phyloP scores from a whole-genome alignment of 169 alveolate species.

The Eimeria maxima region DNA sequence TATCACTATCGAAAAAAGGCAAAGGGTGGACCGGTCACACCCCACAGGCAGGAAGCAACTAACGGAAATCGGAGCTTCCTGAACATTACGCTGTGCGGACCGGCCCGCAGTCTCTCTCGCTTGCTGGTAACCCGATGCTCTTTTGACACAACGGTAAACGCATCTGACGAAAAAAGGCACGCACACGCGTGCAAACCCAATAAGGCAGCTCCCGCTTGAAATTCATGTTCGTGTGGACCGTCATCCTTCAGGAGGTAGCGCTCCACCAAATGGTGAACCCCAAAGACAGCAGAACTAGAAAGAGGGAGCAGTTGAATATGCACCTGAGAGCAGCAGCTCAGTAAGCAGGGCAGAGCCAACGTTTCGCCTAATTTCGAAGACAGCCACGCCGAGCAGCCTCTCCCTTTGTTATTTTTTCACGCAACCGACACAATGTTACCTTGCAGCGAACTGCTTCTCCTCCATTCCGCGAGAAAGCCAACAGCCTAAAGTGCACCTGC shows the following conservation, averaged over 20 bases:
- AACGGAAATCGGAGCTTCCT: neutral
- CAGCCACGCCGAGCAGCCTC: too few species aligned
- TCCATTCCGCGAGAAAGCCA: neutral
- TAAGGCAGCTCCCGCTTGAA: neutral
- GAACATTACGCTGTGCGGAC: neutral
- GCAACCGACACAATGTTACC: neutral
- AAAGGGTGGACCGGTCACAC: neutral
- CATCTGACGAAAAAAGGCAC: neutral
- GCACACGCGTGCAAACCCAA: neutral
- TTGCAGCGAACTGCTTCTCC: neutral
- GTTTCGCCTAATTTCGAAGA: too few species aligned
- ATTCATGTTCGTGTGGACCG: neutral
- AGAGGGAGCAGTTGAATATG: conserved; percentile 15
- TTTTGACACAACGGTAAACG: neutral
- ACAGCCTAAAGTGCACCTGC: neutral
- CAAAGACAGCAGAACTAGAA: neutral
- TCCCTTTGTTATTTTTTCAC: neutral
- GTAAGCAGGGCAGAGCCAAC: too few species aligned
- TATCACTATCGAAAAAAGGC: too few species aligned
- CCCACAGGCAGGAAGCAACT: neutral
- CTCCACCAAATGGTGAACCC: conserved; percentile 55
- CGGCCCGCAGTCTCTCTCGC: neutral
- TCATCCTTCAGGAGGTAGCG: neutral
- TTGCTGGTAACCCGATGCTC: neutral
- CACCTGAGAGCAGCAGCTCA: conserved; percentile 28